A percentile compares a stretch with the other conserved stretches of the same genome.
phyloP scores from a whole-genome alignment of 2,329 filamentous ascomycete species.

The Ophiostoma himal-ulmi region DNA sequence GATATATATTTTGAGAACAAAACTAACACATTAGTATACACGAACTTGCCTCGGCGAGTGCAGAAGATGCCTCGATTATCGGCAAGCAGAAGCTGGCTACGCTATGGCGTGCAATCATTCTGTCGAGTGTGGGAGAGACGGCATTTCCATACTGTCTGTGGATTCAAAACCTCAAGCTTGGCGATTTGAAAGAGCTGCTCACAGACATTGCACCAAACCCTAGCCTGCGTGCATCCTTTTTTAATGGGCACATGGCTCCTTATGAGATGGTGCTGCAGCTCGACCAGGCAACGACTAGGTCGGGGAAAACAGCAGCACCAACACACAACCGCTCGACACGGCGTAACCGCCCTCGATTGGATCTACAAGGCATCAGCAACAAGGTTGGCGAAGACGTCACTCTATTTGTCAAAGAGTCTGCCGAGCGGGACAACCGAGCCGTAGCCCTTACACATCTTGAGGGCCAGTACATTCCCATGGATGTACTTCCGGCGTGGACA shows the following conservation, averaged over 20 bases:
- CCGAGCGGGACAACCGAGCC: slow-evolving; percentile 39
- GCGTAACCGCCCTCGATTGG: slow-evolving; percentile 30
- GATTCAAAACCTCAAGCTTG: slow-evolving; percentile 57
- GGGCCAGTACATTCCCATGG: slow-evolving; percentile 44
- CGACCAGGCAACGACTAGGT: not conserved
- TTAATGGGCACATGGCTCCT: slow-evolving; percentile 37
- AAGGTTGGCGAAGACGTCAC: slow-evolving; percentile 54
- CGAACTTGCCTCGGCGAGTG: not conserved
- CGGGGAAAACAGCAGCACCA: slow-evolving; percentile 13
- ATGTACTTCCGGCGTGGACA: slow-evolving; percentile 53
- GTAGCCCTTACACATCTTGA: slow-evolving; percentile 53
- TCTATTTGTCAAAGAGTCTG: slow-evolving; percentile 41
- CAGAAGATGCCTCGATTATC: slow-evolving; percentile 38
- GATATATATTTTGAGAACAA: not conserved
- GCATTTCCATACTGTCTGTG: slow-evolving; percentile 65
- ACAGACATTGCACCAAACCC: slow-evolving; percentile 41
- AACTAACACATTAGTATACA: not conserved
- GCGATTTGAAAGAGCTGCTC: slow-evolving; percentile 55
- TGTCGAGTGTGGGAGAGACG: slow-evolving; percentile 58
- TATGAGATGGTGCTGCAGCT: slow-evolving; percentile 31
- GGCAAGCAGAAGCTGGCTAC: slow-evolving; percentile 50
- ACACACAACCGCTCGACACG: slow-evolving; percentile 18
- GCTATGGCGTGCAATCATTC: slow-evolving; percentile 62
- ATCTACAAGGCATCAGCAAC: slow-evolving; percentile 35
- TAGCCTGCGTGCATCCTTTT: slow-evolving; percentile 35